A percentile compares a stretch with the other conserved stretches of the same genome.
These are phyloP conservation scores for Rhizodiscina lignyota DNA, from an alignment of 495 filamentous ascomycete species.

Conservation along the genomic window DNA sequence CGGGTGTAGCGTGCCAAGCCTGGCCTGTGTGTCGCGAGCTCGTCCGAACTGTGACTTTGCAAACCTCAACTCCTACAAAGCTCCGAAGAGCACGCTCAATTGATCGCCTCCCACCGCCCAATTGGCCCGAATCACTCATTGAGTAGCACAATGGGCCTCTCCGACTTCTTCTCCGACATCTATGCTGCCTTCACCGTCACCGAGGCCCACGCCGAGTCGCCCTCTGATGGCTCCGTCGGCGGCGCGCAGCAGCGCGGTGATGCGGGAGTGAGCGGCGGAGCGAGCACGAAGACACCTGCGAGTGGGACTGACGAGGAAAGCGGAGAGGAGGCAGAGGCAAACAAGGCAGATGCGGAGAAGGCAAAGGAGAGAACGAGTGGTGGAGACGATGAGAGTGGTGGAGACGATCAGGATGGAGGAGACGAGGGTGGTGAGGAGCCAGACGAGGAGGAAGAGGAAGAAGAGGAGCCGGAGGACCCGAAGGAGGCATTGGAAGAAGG, in stretches of 20 bases:
- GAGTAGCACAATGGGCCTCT: conserved; percentile 34
- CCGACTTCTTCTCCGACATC: conserved; percentile 47
- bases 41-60: too few relatives aligned
- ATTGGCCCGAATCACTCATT: background rate
- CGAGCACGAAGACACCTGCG: conserved; percentile 12
- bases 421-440: conserved; percentile 31
- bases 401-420: conserved; percentile 19
- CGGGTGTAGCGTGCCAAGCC: too few relatives aligned
- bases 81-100: too few relatives aligned
- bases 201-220: conserved; percentile 40
- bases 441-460: conserved; percentile 78
- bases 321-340: conserved; percentile 16
- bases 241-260: too few relatives aligned
- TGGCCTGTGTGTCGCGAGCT: too few relatives aligned
- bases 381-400: conserved; percentile 3
- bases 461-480: conserved; percentile 74
- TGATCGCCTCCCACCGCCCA: background rate
- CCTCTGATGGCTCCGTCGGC: conserved; percentile 19
- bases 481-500: conserved; percentile 85
- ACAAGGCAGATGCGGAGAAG: conserved; percentile 16
- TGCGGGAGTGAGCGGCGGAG: conserved; percentile 14
- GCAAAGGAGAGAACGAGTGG: too few relatives aligned
- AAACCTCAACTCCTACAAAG: too few relatives aligned
- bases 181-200: conserved; percentile 38
- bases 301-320: conserved; percentile 19